A percentile compares a stretch with the other conserved stretches of the same genome.
Conservation (phyloP, 2,329 filamentous ascomycete species). For the Ceratocystis variospora region DNA sequence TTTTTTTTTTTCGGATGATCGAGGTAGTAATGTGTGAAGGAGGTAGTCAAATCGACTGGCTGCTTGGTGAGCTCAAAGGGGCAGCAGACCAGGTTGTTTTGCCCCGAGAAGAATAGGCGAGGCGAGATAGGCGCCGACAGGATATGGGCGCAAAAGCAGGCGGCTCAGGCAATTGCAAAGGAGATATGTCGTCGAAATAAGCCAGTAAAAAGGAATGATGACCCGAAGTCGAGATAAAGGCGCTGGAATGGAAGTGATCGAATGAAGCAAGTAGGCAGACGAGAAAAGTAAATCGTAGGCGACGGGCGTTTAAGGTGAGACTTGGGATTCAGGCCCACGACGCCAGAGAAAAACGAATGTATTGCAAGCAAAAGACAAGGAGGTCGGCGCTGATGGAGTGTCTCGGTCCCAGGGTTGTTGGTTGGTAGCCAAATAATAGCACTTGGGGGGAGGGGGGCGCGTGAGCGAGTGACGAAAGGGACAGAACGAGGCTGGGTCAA, state of each 20-base stretch:
- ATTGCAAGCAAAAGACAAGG: not conserved
- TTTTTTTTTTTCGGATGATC: not conserved
- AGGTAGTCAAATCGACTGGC: not conserved
- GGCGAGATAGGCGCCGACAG: not conserved
- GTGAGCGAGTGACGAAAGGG: not conserved
- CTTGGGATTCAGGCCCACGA: not conserved
- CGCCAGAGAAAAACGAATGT: not conserved
- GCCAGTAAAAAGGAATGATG: not conserved
- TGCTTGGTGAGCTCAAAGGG: not conserved
- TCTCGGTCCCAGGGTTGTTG: not conserved
- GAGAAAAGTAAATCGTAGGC: not conserved
- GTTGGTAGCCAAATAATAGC: not conserved
- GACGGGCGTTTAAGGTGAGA: not conserved
- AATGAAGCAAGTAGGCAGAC: not conserved
- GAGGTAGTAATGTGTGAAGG: not conserved
- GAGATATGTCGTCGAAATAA: conserved; percentile 7
- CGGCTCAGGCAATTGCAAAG: not conserved
- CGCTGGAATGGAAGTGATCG: not conserved
- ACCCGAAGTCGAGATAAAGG: not conserved
- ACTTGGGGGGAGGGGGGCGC: not conserved
- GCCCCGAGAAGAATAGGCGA: not conserved
- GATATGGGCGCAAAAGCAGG: not conserved
- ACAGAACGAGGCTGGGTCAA: not conserved
- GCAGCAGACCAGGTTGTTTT: not conserved
- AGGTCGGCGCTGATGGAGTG: not conserved